A percentile compares a stretch with the other conserved stretches of the same genome.
Evolutionary conservation across 1,284 basidiomycete species (phyloP).

Genomic region (Volvariella surrecta): DNA sequence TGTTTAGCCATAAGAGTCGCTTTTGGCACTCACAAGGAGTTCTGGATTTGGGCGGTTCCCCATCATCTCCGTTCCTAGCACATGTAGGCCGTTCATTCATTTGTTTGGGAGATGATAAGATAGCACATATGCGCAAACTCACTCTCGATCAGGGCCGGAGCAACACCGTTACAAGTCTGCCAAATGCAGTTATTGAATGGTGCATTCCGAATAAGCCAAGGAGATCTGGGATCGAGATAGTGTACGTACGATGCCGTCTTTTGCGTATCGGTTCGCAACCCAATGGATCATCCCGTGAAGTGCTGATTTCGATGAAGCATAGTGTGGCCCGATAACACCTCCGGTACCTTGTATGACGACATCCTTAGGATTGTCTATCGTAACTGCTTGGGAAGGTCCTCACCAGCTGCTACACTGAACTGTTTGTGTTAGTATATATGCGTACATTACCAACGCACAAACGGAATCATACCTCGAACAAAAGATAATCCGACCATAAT

Average conservation of each 20-base stretch:
- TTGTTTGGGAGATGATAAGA: no score
- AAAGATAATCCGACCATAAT: conserved; percentile 42
- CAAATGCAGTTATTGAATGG: not conserved
- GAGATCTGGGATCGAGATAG: no score
- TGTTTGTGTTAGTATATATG: no score
- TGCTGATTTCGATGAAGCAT: conserved; percentile 48
- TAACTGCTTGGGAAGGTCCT: not conserved
- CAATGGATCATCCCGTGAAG: conserved; percentile 47
- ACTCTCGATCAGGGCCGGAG: conserved; percentile 43
- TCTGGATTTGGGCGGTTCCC: conserved; percentile 27
- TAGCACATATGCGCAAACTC: conserved; percentile 1
- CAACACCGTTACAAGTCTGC: conserved; percentile 45
- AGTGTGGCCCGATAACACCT: conserved; percentile 47
- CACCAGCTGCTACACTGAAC: conserved; percentile 23
- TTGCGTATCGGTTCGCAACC: conserved; percentile 43
- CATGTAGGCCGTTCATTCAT: no score
- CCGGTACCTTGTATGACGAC: conserved; percentile 37
- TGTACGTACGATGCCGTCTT: conserved; percentile 38
- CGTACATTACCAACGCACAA: not conserved
- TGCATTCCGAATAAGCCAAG: no score
- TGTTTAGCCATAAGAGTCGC: no score
- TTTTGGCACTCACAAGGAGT: conserved; percentile 16
- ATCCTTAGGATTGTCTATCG: no score
- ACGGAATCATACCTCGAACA: conserved; percentile 30
- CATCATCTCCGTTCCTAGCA: conserved; percentile 39